A percentile compares a stretch with the other conserved stretches of the same genome.
Evolutionary conservation across 441 rosid genomes (phyloP).

Genomic region (Populus hybrid): DNA sequence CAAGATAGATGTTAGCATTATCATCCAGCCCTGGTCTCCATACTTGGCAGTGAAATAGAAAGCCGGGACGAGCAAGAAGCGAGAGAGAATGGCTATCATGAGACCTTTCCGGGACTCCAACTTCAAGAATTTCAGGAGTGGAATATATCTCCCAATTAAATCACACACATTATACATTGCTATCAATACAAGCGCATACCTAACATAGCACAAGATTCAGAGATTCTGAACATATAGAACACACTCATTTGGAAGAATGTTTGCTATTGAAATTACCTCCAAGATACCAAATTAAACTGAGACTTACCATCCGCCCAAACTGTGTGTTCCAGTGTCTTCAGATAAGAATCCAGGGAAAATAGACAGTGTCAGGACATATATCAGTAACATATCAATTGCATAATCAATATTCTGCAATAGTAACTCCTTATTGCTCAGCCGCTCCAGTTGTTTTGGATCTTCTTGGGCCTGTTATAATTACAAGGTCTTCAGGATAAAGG

Average conservation of each 20-base stretch:
- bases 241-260: background rate
- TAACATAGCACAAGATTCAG: constrained; percentile 14
- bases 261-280: background rate
- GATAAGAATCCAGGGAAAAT: constrained; percentile 77
- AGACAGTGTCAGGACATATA: constrained; percentile 52
- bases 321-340: constrained; percentile 63
- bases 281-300: background rate
- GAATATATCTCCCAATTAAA: constrained; percentile 54
- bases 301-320: constrained; percentile 60
- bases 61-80: constrained; percentile 49
- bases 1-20: constrained; percentile 51
- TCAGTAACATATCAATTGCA: constrained; percentile 50
- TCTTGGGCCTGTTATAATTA: background rate
- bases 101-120: constrained; percentile 52
- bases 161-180: constrained; percentile 65
- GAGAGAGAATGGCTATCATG: constrained; percentile 33
- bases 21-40: constrained; percentile 81
- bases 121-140: constrained; percentile 39
- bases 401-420: constrained; percentile 47
- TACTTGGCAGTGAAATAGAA: constrained; percentile 66
- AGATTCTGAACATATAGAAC: background rate
- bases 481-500: background rate
- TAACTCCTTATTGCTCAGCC: constrained; percentile 45
- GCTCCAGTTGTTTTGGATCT: constrained; percentile 21
- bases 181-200: constrained; percentile 63